Percentiles rank a stretch among this genome's conserved stretches.
phyloP scores from a whole-genome alignment of 2,329 filamentous ascomycete genomes.

The Fusarium buxicola region DNA sequence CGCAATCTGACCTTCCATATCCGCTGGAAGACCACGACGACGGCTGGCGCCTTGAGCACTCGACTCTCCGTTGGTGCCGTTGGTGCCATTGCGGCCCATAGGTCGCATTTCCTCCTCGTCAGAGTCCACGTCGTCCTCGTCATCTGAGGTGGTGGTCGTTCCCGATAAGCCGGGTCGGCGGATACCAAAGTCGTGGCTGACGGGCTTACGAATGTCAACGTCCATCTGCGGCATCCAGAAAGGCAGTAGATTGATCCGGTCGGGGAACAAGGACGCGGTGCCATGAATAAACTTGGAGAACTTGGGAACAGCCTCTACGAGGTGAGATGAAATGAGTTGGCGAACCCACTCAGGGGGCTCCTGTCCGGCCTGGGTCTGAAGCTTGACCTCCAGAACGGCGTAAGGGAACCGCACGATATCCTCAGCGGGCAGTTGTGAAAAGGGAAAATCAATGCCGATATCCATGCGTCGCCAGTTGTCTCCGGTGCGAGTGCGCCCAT shows the following conservation, averaged over 20 bases:
- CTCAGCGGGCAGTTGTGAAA: slow-evolving; percentile 84
- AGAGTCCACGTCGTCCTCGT: slow-evolving; percentile 77
- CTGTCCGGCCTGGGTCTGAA: slow-evolving; percentile 95
- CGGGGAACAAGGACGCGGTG: slow-evolving; percentile 86
- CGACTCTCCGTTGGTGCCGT: slow-evolving; percentile 53
- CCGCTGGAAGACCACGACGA: slow-evolving; percentile 61
- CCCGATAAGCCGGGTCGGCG: slow-evolving; percentile 80
- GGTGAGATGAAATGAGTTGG: slow-evolving; percentile 89
- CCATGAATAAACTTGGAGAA: slow-evolving; percentile 99
- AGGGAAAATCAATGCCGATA: slow-evolving; percentile 96
- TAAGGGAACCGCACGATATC: slow-evolving; percentile 96
- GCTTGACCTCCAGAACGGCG: slow-evolving; percentile 94
- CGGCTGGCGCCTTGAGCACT: slow-evolving; percentile 51
- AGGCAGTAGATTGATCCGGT: slow-evolving; percentile 87
- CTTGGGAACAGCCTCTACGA: slow-evolving; percentile 98
- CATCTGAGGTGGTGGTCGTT: slow-evolving; percentile 81
- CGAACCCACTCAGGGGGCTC: slow-evolving; percentile 97
- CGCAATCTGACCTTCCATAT: slow-evolving; percentile 86
- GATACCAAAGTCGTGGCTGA: slow-evolving; percentile 90
- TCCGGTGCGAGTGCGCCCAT: slow-evolving; percentile 79
- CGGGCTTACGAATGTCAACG: slow-evolving; percentile 94
- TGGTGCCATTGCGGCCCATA: slow-evolving; percentile 30
- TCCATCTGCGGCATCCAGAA: slow-evolving; percentile 99
- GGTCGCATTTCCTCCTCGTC: slow-evolving; percentile 67
- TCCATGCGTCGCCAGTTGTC: slow-evolving; percentile 97